These are phyloP conservation scores for Piromyces finnis DNA, from an alignment of 192 early-diverging fungal genomes.

Conservation along the genomic window DNA sequence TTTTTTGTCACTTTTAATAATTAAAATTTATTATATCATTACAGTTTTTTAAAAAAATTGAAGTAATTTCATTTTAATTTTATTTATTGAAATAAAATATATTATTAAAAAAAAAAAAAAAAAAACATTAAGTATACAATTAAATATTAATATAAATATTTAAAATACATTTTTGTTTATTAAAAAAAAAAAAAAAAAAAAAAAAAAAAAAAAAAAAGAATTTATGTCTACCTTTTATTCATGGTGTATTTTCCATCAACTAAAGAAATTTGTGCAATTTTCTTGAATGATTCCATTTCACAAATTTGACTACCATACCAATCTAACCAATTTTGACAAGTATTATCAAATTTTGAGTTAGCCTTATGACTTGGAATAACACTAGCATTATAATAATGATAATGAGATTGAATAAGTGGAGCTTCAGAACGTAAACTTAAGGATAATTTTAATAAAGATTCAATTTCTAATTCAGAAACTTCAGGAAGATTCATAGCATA, in stretches of 20 bases:
- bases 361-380: constrained; percentile 30
- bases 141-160: constrained; percentile 9
- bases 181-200: not conserved
- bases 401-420: constrained; percentile 63
- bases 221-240: not conserved
- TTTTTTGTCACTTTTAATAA: not conserved
- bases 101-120: too few species aligned
- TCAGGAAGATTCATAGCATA: not conserved
- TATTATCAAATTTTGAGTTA: constrained; percentile 17
- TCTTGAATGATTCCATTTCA: constrained; percentile 4
- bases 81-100: too few species aligned
- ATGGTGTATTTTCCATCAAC: constrained; percentile 6
- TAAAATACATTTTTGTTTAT: not conserved
- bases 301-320: constrained; percentile 55
- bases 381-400: constrained; percentile 58
- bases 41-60: not conserved
- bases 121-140: not conserved
- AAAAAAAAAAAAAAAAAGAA: not conserved
- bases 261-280: constrained; percentile 7
- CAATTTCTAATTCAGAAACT: not conserved
- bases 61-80: too few species aligned
- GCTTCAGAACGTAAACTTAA: constrained; percentile 51
- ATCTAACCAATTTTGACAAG: constrained; percentile 12
- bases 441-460: constrained; percentile 43
- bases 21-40: not conserved